Conservation (phyloP, 2,329 filamentous ascomycete species). For the Ophiostoma piceae region DNA sequence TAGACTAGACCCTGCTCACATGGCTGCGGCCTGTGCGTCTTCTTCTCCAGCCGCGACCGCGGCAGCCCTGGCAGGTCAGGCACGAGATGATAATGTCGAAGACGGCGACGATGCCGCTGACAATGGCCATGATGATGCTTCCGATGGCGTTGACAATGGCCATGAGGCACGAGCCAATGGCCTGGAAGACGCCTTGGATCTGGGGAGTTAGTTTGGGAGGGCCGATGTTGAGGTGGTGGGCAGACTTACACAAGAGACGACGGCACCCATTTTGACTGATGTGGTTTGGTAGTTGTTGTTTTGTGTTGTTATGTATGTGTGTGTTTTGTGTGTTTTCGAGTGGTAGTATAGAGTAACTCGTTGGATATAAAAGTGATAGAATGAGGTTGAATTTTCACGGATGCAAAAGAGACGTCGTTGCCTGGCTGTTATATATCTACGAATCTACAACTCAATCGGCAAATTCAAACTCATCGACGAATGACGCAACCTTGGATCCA, state of each 20-base stretch:
- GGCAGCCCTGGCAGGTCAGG: slow-evolving; percentile 52
- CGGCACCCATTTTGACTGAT: slow-evolving; percentile 62
- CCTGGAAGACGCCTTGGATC: slow-evolving; percentile 53
- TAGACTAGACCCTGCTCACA: slow-evolving; percentile 16
- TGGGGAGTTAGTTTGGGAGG: background rate
- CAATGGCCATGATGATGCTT: slow-evolving; percentile 58
- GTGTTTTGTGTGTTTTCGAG: background rate
- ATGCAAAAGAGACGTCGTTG: background rate
- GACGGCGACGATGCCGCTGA: slow-evolving; percentile 61
- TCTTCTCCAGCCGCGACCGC: slow-evolving; percentile 29
- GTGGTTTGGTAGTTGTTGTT: background rate
- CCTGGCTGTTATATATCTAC: background rate
- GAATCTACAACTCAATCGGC: background rate
- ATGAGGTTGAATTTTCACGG: background rate
- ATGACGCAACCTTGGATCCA: background rate
- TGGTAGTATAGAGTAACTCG: background rate
- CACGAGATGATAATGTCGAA: slow-evolving; percentile 62
- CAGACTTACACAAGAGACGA: slow-evolving; percentile 72
- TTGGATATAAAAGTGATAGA: background rate
- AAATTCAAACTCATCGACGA: background rate
- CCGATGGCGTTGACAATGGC: slow-evolving; percentile 64
- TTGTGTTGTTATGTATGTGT: background rate
- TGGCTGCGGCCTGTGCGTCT: slow-evolving; percentile 19
- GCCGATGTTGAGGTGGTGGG: background rate
- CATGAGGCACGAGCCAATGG: slow-evolving; percentile 63